phyloP scores from a whole-genome alignment of 169 alveolate species.

The Plasmodium inui region DNA sequence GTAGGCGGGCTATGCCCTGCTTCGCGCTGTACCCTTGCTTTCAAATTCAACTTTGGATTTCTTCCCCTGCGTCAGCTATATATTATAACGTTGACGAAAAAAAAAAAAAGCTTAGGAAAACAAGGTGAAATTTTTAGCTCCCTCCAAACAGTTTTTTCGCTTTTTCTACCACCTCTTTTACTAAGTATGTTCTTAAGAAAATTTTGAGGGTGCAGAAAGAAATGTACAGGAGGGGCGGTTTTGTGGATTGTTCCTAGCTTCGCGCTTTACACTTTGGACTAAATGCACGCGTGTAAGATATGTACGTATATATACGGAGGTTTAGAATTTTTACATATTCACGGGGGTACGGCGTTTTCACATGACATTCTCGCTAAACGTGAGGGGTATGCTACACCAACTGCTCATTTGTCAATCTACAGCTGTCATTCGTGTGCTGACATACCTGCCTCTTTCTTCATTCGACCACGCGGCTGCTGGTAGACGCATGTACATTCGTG shows the following conservation, averaged over 20 bases:
- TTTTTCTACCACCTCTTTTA: background rate
- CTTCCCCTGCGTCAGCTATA: background rate
- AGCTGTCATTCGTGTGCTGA: background rate
- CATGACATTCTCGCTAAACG: background rate
- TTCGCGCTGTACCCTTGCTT: background rate
- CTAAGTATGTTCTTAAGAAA: background rate
- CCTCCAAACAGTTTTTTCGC: background rate
- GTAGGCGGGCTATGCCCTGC: background rate
- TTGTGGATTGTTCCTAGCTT: background rate
- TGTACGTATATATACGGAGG: background rate
- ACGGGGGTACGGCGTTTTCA: background rate
- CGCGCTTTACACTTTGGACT: background rate
- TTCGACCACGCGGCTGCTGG: background rate
- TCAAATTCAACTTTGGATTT: background rate
- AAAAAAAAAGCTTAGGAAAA: background rate
- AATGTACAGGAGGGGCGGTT: background rate
- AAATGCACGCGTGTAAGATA: background rate
- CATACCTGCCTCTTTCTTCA: background rate
- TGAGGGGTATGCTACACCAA: background rate
- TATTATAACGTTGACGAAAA: background rate
- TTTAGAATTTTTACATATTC: background rate
- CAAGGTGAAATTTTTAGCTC: background rate
- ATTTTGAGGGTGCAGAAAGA: background rate
- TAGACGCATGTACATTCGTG: background rate
- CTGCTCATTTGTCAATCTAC: background rate